Percentiles rank a stretch among this genome's conserved stretches.
Conservation (phyloP, 2,329 filamentous ascomycete genomes). For the Lachnellula cervina region DNA sequence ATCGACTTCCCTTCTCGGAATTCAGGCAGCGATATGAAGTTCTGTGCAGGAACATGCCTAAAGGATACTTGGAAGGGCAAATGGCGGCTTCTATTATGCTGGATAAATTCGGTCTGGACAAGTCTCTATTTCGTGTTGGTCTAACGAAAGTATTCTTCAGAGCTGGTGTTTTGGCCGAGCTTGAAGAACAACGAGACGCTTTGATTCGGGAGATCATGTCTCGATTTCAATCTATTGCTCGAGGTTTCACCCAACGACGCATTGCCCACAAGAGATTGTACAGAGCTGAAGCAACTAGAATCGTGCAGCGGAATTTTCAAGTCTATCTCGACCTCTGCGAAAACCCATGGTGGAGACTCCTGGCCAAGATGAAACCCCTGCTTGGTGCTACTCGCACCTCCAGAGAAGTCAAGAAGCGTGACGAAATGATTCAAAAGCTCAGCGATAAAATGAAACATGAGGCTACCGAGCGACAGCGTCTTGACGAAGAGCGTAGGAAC, state of each 20-base stretch:
- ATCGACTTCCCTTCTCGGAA: constrained; percentile 84
- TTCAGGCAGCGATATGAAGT: constrained; percentile 97
- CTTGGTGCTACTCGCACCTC: constrained; percentile 88
- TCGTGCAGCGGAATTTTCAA: constrained; percentile 92
- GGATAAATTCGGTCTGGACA: constrained; percentile 81
- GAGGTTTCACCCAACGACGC: constrained; percentile 83
- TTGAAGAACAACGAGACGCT: constrained; percentile 91
- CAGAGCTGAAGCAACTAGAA: constrained; percentile 85
- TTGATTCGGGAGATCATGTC: constrained; percentile 93
- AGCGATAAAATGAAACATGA: constrained; percentile 80
- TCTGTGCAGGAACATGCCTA: constrained; percentile 81
- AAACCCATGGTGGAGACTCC: constrained; percentile 96
- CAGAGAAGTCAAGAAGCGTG: constrained; percentile 88
- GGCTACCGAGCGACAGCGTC: constrained; percentile 64
- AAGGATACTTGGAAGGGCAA: constrained; percentile 87
- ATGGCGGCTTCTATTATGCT: constrained; percentile 80
- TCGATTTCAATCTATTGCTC: constrained; percentile 84
- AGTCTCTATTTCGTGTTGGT: constrained; percentile 83
- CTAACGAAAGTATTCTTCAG: constrained; percentile 98
- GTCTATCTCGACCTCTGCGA: constrained; percentile 85
- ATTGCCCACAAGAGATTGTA: constrained; percentile 92
- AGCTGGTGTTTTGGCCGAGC: constrained; percentile 87
- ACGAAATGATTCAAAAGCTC: constrained; percentile 86
- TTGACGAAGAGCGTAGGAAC: constrained; percentile 88
- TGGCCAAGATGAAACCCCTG: constrained; percentile 91